Conservation (phyloP, 78 protist species). For the Corallochytrium limacisporum region DNA sequence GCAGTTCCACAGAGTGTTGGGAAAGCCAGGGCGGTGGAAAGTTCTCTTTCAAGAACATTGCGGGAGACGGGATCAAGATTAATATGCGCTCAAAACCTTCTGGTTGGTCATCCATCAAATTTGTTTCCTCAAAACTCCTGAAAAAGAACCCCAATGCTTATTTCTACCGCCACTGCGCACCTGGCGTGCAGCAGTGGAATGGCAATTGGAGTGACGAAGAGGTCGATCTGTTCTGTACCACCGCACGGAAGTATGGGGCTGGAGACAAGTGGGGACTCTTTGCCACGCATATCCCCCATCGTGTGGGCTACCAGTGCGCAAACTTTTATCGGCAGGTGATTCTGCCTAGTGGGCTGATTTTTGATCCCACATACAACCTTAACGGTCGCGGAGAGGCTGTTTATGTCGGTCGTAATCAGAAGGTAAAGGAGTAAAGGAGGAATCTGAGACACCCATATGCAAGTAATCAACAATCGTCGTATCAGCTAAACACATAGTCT, state of each 20-base stretch:
- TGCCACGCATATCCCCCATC: slow-evolving; percentile 2
- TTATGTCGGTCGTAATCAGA: too few relatives aligned
- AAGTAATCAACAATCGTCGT: too few relatives aligned
- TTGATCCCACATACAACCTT: too few relatives aligned
- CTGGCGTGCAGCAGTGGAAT: slow-evolving; percentile 3
- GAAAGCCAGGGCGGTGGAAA: slow-evolving; percentile 8
- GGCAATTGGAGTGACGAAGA: slow-evolving; percentile 19
- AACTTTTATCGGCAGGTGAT: slow-evolving; percentile 2
- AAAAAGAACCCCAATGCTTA: slow-evolving; percentile 13
- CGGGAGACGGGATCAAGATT: background rate
- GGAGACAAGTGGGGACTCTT: slow-evolving; percentile 34
- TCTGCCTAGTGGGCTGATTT: too few relatives aligned
- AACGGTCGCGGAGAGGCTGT: too few relatives aligned
- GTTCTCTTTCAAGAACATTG: background rate
- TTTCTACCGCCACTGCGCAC: slow-evolving; percentile 16
- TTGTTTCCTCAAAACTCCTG: background rate
- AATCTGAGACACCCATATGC: too few relatives aligned
- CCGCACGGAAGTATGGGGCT: background rate
- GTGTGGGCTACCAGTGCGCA: slow-evolving; percentile 27
- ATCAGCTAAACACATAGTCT: too few relatives aligned
- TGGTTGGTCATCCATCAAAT: background rate
- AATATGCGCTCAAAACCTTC: background rate
- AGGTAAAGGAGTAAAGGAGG: too few relatives aligned
- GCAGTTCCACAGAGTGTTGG: background rate
- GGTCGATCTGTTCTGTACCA: background rate